These are phyloP conservation scores for Trichoderma gamsii DNA, from an alignment of 495 filamentous ascomycete species.

Conservation along the genomic window DNA sequence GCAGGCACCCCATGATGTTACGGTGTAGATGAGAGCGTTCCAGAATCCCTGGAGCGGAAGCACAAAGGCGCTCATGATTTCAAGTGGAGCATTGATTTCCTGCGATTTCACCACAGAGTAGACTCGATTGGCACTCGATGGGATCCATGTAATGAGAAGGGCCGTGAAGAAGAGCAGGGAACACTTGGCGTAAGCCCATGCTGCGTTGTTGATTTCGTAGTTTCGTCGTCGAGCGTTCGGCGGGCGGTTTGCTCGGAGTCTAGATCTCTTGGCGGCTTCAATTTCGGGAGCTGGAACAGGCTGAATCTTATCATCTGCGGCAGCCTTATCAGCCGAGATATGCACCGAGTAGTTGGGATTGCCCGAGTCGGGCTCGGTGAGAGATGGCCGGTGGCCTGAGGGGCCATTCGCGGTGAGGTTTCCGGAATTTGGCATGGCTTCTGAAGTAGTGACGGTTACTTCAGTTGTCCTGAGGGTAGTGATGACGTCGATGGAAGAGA, in stretches of 20 bases:
- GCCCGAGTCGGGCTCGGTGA: constrained; percentile 16
- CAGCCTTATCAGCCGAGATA: constrained; percentile 27
- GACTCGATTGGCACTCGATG: constrained; percentile 72
- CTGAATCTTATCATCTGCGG: neutral
- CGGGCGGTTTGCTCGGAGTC: neutral
- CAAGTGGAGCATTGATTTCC: constrained; percentile 50
- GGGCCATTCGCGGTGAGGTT: constrained; percentile 23
- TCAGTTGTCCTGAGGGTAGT: constrained; percentile 53
- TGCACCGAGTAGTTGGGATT: constrained; percentile 39
- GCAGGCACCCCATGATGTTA: constrained; percentile 51
- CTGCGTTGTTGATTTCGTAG: constrained; percentile 43
- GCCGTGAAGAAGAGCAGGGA: constrained; percentile 82
- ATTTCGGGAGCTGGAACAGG: neutral
- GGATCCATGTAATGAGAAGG: constrained; percentile 78
- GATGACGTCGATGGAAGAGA: constrained; percentile 30
- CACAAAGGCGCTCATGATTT: constrained; percentile 66
- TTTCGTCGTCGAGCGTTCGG: constrained; percentile 22
- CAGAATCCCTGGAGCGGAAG: constrained; percentile 83
- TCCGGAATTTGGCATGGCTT: constrained; percentile 25
- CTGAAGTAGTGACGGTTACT: constrained; percentile 42
- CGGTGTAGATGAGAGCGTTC: constrained; percentile 76
- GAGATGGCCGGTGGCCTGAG: constrained; percentile 22
- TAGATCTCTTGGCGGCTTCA: neutral
- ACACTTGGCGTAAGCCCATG: constrained; percentile 77
- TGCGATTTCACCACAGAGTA: constrained; percentile 57